Evolutionary conservation across 108 stramenopile genomes (phyloP).

Genomic region (Cyclostephanos invisitatus): DNA sequence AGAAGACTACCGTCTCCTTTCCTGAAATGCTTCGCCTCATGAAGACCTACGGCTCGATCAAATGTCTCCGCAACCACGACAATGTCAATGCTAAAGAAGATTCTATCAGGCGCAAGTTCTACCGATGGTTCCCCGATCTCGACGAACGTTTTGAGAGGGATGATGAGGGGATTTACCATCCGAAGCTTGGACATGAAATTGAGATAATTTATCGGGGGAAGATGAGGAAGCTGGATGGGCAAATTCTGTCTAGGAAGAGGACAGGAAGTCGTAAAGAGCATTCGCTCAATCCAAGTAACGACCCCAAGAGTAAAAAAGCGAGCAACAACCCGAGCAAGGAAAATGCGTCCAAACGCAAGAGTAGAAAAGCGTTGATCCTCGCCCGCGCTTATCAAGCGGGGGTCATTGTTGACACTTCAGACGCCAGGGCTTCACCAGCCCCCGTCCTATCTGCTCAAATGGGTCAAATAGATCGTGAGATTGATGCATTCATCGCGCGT

Average conservation of each 20-base stretch:
- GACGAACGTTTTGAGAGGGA: constrained; percentile 30
- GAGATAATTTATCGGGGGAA: constrained; percentile 37
- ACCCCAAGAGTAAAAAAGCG: too few relatives aligned
- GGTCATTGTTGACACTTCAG: not conserved
- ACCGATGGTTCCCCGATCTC: constrained; percentile 46
- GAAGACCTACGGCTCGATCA: constrained; percentile 33
- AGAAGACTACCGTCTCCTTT: constrained; percentile 21
- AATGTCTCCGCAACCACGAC: constrained; percentile 31
- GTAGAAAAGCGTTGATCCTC: not conserved
- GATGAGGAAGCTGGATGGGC: constrained; percentile 28
- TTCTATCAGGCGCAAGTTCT: constrained; percentile 43
- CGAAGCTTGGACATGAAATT: constrained; percentile 32
- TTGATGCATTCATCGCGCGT: not conserved
- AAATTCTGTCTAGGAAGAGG: constrained; percentile 27
- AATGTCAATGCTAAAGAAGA: constrained; percentile 10
- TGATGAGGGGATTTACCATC: constrained; percentile 21
- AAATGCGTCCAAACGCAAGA: too few relatives aligned
- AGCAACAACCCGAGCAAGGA: too few relatives aligned
- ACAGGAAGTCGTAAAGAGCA: not conserved
- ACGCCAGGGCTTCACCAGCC: not conserved
- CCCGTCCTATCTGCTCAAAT: not conserved
- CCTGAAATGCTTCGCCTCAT: constrained; percentile 38
- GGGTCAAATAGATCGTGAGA: not conserved
- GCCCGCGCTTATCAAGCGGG: not conserved
- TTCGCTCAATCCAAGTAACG: not conserved